Evolutionary conservation across 2,329 filamentous ascomycete species (phyloP).

Genomic region (Pseudocercospora vitis): DNA sequence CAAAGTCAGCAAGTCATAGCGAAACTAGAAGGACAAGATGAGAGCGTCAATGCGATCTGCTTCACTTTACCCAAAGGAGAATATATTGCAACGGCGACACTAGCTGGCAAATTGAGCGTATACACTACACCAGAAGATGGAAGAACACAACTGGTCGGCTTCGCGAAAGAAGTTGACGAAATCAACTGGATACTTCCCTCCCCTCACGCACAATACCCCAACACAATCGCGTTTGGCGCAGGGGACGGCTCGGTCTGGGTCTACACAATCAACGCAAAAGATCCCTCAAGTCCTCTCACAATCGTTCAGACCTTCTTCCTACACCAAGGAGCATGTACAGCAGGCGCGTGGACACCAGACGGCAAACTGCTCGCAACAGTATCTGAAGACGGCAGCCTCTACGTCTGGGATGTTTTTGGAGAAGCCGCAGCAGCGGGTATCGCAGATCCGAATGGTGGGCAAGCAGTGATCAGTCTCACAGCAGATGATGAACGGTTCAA

Average conservation of each 20-base stretch:
- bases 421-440: conserved; percentile 67
- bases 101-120: conserved; percentile 79
- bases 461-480: conserved; percentile 74
- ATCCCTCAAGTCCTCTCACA: conserved; percentile 63
- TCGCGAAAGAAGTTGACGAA: conserved; percentile 87
- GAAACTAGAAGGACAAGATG: conserved; percentile 82
- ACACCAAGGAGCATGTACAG: conserved; percentile 82
- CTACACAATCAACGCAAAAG: conserved; percentile 74
- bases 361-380: conserved; percentile 85
- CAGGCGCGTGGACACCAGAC: conserved; percentile 86
- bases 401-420: conserved; percentile 91
- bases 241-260: conserved; percentile 94
- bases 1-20: conserved; percentile 66
- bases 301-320: conserved; percentile 92
- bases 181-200: conserved; percentile 86
- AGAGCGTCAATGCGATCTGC: conserved; percentile 81
- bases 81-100: conserved; percentile 79
- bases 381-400: conserved; percentile 81
- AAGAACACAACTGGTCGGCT: conserved; percentile 62
- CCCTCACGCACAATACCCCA: conserved; percentile 68
- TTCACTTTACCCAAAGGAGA: conserved; percentile 84
- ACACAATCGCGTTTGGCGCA: conserved; percentile 83
- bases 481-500: conserved; percentile 83
- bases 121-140: conserved; percentile 35
- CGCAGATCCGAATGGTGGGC: conserved; percentile 50